Percentiles rank a stretch among this genome's conserved stretches.
Evolutionary conservation across 352 stramenopile genomes (phyloP).

Genomic region (Aphanomyces astaci): DNA sequence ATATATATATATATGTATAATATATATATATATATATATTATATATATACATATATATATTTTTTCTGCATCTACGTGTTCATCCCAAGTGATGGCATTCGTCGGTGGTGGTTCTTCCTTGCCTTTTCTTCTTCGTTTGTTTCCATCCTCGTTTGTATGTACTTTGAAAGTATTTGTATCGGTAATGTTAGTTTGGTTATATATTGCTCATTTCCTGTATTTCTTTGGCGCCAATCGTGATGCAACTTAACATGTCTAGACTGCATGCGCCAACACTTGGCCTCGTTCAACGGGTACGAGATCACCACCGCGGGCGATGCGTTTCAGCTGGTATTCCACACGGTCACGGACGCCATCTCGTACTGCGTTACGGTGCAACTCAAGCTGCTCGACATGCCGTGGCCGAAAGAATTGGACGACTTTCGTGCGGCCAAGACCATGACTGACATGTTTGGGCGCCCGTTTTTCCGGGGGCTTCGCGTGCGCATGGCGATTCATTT

Average conservation of each 20-base stretch:
- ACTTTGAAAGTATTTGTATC: too few relatives aligned
- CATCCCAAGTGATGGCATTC: too few relatives aligned
- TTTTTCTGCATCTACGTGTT: too few relatives aligned
- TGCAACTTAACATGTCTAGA: too few relatives aligned
- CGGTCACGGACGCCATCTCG: slow-evolving; percentile 46
- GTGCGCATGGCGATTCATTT: slow-evolving; percentile 77
- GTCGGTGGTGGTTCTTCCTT: too few relatives aligned
- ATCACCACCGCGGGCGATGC: slow-evolving; percentile 71
- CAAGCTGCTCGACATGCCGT: slow-evolving; percentile 49
- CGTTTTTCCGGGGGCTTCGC: slow-evolving; percentile 60
- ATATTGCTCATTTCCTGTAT: too few relatives aligned
- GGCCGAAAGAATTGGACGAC: slow-evolving; percentile 43
- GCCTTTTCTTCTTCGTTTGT: not conserved
- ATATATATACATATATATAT: too few relatives aligned
- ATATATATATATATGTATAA: too few relatives aligned
- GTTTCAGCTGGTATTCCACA: slow-evolving; percentile 75
- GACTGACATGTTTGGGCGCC: slow-evolving; percentile 39
- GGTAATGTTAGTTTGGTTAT: too few relatives aligned
- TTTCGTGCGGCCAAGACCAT: slow-evolving; percentile 22
- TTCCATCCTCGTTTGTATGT: not conserved
- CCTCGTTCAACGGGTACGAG: slow-evolving; percentile 60
- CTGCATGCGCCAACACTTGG: slow-evolving; percentile 41
- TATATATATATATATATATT: too few relatives aligned
- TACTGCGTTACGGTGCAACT: slow-evolving; percentile 62
- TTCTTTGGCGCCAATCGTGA: too few relatives aligned